Evolutionary conservation across 2,329 filamentous ascomycete genomes (phyloP).

Genomic region (Cladosporium sphaerospermum): DNA sequence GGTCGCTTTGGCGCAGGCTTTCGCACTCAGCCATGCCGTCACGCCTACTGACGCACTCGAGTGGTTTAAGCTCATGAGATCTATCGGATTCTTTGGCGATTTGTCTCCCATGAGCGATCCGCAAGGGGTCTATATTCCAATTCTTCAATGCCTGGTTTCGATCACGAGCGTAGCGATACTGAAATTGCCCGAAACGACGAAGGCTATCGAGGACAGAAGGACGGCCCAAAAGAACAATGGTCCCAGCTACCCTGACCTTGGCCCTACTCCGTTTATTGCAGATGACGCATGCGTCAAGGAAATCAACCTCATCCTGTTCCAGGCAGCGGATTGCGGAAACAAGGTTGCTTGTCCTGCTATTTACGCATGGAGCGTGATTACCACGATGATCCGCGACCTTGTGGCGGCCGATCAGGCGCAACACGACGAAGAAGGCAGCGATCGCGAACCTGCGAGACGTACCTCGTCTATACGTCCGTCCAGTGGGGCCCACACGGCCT

Average conservation of each 20-base stretch:
- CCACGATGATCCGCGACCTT: conserved; percentile 63
- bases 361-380: conserved; percentile 74
- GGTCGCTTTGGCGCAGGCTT: conserved; percentile 50
- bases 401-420: conserved; percentile 48
- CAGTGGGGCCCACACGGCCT: conserved; percentile 13
- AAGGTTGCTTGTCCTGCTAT: conserved; percentile 64
- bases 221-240: neutral
- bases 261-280: conserved; percentile 56
- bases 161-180: conserved; percentile 67
- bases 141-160: conserved; percentile 63
- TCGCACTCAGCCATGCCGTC: conserved; percentile 17
- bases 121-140: conserved; percentile 46
- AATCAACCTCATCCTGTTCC: conserved; percentile 65
- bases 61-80: conserved; percentile 70
- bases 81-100: conserved; percentile 62
- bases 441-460: conserved; percentile 14
- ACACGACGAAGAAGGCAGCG: conserved; percentile 30
- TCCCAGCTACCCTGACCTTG: conserved; percentile 22
- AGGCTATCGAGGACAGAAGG: conserved; percentile 37
- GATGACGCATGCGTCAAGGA: conserved; percentile 64
- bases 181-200: conserved; percentile 57
- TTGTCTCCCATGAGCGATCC: conserved; percentile 41
- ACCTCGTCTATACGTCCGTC: conserved; percentile 3
- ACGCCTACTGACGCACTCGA: conserved; percentile 49
- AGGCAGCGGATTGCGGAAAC: conserved; percentile 51